phyloP scores from a whole-genome alignment of 1,284 basidiomycete genomes.

The Microbotryum lychnidis-dioicae region DNA sequence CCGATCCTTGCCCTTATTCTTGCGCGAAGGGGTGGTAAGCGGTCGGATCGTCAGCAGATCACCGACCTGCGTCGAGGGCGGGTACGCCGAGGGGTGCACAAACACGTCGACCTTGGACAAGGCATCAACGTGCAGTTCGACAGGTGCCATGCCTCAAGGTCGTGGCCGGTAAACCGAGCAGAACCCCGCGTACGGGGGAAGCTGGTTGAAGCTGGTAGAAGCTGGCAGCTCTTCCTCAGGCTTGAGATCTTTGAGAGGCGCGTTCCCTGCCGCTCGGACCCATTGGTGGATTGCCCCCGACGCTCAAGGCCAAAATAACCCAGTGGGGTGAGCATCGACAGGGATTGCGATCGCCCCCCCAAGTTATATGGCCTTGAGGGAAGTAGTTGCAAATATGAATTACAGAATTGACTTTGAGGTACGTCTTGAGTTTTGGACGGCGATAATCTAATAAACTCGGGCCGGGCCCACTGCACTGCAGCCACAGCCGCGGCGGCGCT shows the following conservation, averaged over 20 bases:
- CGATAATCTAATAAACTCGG: no score
- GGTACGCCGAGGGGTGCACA: constrained; percentile 9
- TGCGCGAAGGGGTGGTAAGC: constrained; percentile 1
- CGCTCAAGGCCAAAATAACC: no score
- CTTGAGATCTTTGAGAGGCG: no score
- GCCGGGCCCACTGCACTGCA: neutral
- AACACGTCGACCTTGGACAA: constrained; percentile 11
- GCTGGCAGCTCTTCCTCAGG: neutral
- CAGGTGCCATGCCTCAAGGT: no score
- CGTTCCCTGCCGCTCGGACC: no score
- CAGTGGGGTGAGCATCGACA: no score
- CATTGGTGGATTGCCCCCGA: no score
- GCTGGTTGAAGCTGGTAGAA: neutral
- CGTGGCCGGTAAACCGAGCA: neutral
- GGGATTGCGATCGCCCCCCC: no score
- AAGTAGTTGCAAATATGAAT: no score
- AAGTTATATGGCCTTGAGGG: no score
- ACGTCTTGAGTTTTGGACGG: no score
- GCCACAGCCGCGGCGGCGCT: neutral
- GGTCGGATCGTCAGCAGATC: constrained; percentile 26
- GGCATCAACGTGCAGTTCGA: constrained; percentile 24
- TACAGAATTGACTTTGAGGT: no score
- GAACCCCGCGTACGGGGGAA: neutral
- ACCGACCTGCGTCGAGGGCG: constrained; percentile 8
- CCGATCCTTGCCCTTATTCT: constrained; percentile 19